These are phyloP conservation scores for Solanum raphanifolium DNA, from an alignment of 257 asterid species.

Conservation along the genomic window DNA sequence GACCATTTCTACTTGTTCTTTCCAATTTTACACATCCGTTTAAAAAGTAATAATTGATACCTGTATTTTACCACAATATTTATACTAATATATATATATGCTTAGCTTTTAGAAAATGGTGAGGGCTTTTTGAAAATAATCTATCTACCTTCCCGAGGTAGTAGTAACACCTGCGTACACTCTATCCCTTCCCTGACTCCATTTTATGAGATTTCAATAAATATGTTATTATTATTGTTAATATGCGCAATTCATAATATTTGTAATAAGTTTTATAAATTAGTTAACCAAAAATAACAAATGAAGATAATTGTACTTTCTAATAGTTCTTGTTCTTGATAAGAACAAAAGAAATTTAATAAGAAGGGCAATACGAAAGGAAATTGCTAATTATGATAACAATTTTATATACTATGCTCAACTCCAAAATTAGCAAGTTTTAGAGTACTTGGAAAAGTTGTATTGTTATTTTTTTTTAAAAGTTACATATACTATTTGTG, in stretches of 20 bases:
- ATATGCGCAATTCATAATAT: background rate
- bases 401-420: background rate
- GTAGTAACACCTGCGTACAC: too few species aligned
- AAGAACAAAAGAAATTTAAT: background rate
- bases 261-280: background rate
- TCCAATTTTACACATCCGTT: too few species aligned
- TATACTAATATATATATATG: too few species aligned
- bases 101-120: background rate
- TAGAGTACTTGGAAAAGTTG: background rate
- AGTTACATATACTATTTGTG: background rate
- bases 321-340: background rate
- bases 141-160: accelerated
- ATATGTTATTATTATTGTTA: background rate
- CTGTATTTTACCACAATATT: too few species aligned
- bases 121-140: too few species aligned
- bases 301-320: background rate
- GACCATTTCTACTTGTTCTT: background rate
- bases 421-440: background rate
- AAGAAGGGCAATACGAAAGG: background rate
- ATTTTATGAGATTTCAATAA: too few species aligned
- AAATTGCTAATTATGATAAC: background rate
- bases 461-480: too few species aligned
- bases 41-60: too few species aligned
- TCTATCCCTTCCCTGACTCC: background rate
- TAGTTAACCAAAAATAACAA: background rate